phyloP scores from a whole-genome alignment of 768 basidiomycete genomes.

The Pisolithus sp. region DNA sequence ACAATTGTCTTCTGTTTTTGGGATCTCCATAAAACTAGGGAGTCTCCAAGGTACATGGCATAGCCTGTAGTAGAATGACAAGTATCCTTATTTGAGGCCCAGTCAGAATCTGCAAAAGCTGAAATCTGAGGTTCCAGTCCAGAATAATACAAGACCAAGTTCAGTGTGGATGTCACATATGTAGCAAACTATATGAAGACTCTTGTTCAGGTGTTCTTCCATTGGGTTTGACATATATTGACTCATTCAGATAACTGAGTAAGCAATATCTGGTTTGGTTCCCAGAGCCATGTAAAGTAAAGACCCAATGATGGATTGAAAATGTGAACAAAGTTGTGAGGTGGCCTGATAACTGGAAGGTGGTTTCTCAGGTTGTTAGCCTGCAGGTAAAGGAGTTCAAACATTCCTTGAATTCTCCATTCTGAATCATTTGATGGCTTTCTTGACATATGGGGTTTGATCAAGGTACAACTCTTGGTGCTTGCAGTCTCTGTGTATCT shows the following conservation, averaged over 20 bases:
- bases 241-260: conserved; percentile 16
- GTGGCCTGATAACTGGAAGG: neutral
- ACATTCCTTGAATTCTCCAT: conserved; percentile 4
- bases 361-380: too few species aligned
- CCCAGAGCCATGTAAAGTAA: conserved; percentile 24
- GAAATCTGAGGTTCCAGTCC: too few species aligned
- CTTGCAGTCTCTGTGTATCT: neutral
- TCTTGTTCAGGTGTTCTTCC: neutral
- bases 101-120: too few species aligned
- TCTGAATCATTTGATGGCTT: conserved; percentile 1
- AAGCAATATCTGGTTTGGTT: conserved; percentile 27
- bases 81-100: too few species aligned
- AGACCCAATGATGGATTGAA: conserved; percentile 18
- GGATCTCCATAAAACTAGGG: too few species aligned
- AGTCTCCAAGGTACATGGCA: too few species aligned
- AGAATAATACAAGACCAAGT: too few species aligned
- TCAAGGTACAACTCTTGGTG: neutral
- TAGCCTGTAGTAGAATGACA: too few species aligned
- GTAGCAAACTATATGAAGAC: neutral
- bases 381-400: too few species aligned
- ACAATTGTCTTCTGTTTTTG: too few species aligned
- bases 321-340: neutral
- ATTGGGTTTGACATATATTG: conserved; percentile 10
- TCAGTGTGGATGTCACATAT: neutral
- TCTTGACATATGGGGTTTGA: conserved; percentile 9